Percentiles rank a stretch among this genome's conserved stretches.
These are phyloP conservation scores for Paxillus ammoniavirescens DNA, from an alignment of 768 basidiomycete species.

Conservation along the genomic window DNA sequence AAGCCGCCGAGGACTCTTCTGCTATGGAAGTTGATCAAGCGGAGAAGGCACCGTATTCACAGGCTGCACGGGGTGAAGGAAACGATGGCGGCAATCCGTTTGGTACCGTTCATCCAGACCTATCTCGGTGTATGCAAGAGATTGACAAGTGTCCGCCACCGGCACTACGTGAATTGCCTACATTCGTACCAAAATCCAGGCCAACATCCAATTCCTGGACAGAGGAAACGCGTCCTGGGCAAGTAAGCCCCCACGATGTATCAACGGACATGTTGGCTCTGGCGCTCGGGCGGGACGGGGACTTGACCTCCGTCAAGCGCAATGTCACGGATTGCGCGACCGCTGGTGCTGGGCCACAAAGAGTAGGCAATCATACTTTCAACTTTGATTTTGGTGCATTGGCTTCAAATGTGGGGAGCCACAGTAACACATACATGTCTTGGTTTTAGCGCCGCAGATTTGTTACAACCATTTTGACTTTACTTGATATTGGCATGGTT, in stretches of 20 bases:
- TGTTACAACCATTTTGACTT: background rate
- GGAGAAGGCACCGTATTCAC: background rate
- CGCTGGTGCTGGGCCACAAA: constrained; percentile 25
- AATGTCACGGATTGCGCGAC: constrained; percentile 18
- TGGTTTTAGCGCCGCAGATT: constrained; percentile 48
- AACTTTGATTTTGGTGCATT: constrained; percentile 65
- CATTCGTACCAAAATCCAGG: constrained; percentile 21
- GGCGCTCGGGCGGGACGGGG: constrained; percentile 29
- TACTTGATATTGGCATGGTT: constrained; percentile 8
- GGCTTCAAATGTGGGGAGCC: constrained; percentile 53
- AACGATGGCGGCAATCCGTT: constrained; percentile 15
- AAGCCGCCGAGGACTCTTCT: constrained; percentile 13
- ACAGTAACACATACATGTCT: constrained; percentile 59
- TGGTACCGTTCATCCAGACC: constrained; percentile 21
- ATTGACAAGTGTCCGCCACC: constrained; percentile 20
- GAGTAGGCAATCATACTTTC: constrained; percentile 54
- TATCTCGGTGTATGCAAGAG: constrained; percentile 24
- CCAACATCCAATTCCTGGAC: constrained; percentile 1
- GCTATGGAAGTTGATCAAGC: constrained; percentile 29
- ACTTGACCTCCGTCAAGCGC: constrained; percentile 19
- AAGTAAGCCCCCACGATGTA: constrained; percentile 23
- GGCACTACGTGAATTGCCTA: constrained; percentile 19
- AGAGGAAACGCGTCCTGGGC: constrained; percentile 23
- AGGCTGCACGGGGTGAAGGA: background rate
- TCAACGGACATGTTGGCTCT: constrained; percentile 33